phyloP scores from a whole-genome alignment of 768 basidiomycete species.

The Leucocoprinus sp. region DNA sequence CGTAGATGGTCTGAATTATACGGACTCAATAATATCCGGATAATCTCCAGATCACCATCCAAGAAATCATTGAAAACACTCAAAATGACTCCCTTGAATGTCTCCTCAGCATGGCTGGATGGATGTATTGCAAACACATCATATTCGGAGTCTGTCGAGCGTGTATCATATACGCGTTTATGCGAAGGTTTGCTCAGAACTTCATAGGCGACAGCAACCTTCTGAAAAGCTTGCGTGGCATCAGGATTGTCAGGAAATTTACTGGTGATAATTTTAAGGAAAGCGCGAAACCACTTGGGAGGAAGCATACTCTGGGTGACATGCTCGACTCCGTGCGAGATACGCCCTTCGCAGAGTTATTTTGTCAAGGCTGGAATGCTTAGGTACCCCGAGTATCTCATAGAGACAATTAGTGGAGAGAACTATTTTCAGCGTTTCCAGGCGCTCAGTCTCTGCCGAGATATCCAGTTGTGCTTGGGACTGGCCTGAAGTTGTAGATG shows the following conservation, averaged over 20 bases:
- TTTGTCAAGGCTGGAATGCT: constrained; percentile 44
- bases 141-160: constrained; percentile 35
- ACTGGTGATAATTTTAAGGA: constrained; percentile 28
- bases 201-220: constrained; percentile 77
- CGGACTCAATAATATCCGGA: constrained; percentile 67
- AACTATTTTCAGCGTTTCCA: constrained; percentile 33
- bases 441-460: constrained; percentile 5
- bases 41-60: constrained; percentile 82
- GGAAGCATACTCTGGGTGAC: constrained; percentile 76
- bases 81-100: constrained; percentile 64
- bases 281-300: not conserved
- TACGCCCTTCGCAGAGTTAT: constrained; percentile 66
- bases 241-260: constrained; percentile 74
- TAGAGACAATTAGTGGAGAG: constrained; percentile 63
- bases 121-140: constrained; percentile 50
- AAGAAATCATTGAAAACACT: constrained; percentile 76
- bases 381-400: constrained; percentile 57
- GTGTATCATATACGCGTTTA: constrained; percentile 60
- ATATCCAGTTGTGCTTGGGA: not conserved
- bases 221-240: constrained; percentile 81
- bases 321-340: constrained; percentile 62
- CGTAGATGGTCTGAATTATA: constrained; percentile 10
- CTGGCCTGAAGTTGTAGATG: constrained; percentile 15
- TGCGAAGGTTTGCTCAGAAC: constrained; percentile 68
- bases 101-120: constrained; percentile 63